phyloP scores from a whole-genome alignment of 139 green algal species.

The Nannochloris sp. region DNA sequence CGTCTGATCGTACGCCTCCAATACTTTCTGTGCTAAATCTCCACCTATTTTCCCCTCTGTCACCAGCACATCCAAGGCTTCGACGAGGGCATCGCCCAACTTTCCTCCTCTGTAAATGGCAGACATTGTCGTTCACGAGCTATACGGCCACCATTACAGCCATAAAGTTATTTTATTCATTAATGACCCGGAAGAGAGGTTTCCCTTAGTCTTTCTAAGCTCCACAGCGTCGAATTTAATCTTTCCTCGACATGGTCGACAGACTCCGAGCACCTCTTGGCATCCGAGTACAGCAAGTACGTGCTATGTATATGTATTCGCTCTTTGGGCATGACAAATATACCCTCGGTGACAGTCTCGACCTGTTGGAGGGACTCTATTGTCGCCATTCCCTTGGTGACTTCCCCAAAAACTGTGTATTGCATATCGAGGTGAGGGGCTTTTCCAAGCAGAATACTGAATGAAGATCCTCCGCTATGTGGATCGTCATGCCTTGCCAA shows the following conservation, averaged over 20 bases:
- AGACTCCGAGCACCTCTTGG: background rate
- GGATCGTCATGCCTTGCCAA: conserved; percentile 78
- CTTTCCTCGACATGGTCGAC: background rate
- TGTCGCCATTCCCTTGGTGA: conserved; percentile 66
- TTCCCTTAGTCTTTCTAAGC: background rate
- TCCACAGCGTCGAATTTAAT: background rate
- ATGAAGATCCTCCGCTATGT: conserved; percentile 65
- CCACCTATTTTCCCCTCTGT: conserved; percentile 30
- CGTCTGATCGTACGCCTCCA: conserved; percentile 24
- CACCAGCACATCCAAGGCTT: conserved; percentile 35
- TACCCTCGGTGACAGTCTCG: conserved; percentile 62
- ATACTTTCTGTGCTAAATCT: conserved; percentile 30
- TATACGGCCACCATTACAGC: too few species aligned
- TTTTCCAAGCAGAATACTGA: conserved; percentile 74
- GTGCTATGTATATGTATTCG: conserved; percentile 65
- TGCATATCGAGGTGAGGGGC: conserved; percentile 76
- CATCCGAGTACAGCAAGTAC: conserved; percentile 34
- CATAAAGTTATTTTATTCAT: too few species aligned
- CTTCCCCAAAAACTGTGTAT: conserved; percentile 62
- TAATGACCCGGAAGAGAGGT: background rate
- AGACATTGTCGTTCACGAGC: conserved; percentile 3
- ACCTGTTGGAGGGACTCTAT: conserved; percentile 60
- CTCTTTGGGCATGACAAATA: conserved; percentile 78
- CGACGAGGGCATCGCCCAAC: conserved; percentile 34
- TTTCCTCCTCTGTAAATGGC: conserved; percentile 25